These are phyloP conservation scores for Speleostelium caveatum DNA, from an alignment of 78 protist genomes.

Conservation along the genomic window DNA sequence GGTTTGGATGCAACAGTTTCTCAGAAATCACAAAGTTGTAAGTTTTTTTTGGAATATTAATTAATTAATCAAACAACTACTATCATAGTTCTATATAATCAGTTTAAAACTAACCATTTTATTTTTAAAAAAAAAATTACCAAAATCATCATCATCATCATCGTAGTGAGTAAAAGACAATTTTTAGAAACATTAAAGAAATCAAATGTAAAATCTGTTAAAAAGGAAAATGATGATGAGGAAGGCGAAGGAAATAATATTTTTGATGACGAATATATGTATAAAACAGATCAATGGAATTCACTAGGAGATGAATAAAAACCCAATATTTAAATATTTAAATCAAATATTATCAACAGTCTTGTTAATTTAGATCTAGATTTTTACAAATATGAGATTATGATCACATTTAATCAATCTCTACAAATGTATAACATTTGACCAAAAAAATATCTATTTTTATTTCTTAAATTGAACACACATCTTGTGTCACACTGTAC, in stretches of 20 bases:
- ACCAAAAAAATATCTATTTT: too few species aligned
- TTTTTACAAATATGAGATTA: too few species aligned
- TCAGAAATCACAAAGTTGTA: conserved; percentile 37
- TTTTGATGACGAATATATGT: conserved; percentile 56
- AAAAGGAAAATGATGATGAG: not conserved
- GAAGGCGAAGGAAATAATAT: conserved; percentile 3
- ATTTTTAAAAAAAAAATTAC: not conserved
- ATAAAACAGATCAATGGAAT: conserved; percentile 7
- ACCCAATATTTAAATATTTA: too few species aligned
- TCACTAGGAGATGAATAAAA: too few species aligned
- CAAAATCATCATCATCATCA: not conserved
- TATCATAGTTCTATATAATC: not conserved
- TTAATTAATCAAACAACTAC: not conserved
- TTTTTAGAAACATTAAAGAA: conserved; percentile 51
- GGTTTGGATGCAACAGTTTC: conserved; percentile 10
- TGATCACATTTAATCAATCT: too few species aligned
- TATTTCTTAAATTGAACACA: too few species aligned
- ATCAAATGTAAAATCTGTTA: not conserved
- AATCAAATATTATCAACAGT: too few species aligned
- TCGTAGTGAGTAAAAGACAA: conserved; percentile 53
- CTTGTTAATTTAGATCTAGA: too few species aligned
- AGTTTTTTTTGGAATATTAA: not conserved
- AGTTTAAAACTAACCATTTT: not conserved
- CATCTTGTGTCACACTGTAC: too few species aligned
- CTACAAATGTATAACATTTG: too few species aligned